phyloP scores from a whole-genome alignment of 1,284 basidiomycete genomes.

The Heterobasidion parviporum region DNA sequence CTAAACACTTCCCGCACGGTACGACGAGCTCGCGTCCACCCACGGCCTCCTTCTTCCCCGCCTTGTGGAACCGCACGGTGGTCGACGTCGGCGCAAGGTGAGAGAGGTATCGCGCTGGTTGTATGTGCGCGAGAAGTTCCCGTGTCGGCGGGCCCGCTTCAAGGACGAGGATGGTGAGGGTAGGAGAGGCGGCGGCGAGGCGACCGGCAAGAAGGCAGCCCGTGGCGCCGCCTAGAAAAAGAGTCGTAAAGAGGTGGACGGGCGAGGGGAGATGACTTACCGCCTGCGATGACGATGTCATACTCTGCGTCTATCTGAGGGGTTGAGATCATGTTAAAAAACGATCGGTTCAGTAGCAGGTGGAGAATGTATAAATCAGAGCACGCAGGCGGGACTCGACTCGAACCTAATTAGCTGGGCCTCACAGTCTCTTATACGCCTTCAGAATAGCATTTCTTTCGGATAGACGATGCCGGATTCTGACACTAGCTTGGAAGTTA shows the following conservation, averaged over 20 bases:
- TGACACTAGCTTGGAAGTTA: too few relatives aligned
- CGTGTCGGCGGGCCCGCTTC: constrained; percentile 33
- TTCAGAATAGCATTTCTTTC: too few relatives aligned
- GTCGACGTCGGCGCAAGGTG: constrained; percentile 25
- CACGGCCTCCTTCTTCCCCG: constrained; percentile 30
- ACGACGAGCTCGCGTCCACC: constrained; percentile 29
- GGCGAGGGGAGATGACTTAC: background rate
- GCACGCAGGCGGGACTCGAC: too few relatives aligned
- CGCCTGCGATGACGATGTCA: constrained; percentile 1
- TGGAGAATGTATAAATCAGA: too few relatives aligned
- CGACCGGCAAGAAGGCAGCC: constrained; percentile 34
- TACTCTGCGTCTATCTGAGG: background rate
- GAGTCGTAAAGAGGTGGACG: too few relatives aligned
- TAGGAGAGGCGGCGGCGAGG: constrained; percentile 29
- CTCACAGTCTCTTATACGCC: too few relatives aligned
- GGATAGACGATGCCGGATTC: too few relatives aligned
- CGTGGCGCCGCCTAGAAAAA: constrained; percentile 22
- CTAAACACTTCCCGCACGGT: constrained; percentile 33
- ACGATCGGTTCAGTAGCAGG: too few relatives aligned
- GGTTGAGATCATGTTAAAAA: too few relatives aligned
- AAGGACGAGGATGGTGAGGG: constrained; percentile 27
- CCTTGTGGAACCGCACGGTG: constrained; percentile 28
- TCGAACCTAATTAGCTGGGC: too few relatives aligned
- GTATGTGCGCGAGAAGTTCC: constrained; percentile 30
- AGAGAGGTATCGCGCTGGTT: constrained; percentile 33